Percentiles rank a stretch among this genome's conserved stretches.
phyloP scores from a whole-genome alignment of 305 asterid species.

The Fraxinus sp. region DNA sequence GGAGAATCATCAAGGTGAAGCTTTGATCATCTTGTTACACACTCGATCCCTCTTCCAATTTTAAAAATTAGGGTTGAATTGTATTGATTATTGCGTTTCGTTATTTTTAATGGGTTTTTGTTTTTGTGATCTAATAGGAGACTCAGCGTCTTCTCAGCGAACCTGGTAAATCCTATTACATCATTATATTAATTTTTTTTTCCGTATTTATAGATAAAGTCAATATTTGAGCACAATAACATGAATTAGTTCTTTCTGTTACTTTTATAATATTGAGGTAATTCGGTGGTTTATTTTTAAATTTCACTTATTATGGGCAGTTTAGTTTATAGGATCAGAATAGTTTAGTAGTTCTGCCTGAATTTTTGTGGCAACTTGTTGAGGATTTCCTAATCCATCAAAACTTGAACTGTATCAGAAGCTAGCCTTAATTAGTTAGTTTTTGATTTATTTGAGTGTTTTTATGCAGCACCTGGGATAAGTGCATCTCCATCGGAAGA shows the following conservation, averaged over 20 bases:
- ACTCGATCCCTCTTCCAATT: constrained; percentile 36
- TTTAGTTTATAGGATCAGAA: neutral
- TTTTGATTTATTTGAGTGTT: constrained; percentile 15
- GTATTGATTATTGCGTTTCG: constrained; percentile 12
- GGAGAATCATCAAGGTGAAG: constrained; percentile 69
- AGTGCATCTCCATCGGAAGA: constrained; percentile 98
- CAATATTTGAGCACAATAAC: neutral
- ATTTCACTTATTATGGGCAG: neutral
- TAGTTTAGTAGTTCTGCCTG: neutral
- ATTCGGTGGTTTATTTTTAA: neutral
- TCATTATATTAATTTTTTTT: neutral
- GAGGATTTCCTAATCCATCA: neutral
- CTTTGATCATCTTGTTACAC: constrained; percentile 38
- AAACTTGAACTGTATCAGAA: neutral
- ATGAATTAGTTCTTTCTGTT: neutral
- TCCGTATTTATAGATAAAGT: neutral
- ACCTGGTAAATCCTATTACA: constrained; percentile 55
- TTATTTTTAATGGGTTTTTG: constrained; percentile 11
- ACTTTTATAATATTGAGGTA: neutral
- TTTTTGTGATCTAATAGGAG: constrained; percentile 51
- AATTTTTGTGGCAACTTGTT: neutral
- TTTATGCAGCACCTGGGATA: constrained; percentile 92
- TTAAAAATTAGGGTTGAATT: constrained; percentile 20
- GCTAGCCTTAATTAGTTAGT: neutral
- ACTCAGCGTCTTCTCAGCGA: constrained; percentile 99